Conservation (phyloP, 179 eudicot genomes). For the Vitellaria paradoxa region DNA sequence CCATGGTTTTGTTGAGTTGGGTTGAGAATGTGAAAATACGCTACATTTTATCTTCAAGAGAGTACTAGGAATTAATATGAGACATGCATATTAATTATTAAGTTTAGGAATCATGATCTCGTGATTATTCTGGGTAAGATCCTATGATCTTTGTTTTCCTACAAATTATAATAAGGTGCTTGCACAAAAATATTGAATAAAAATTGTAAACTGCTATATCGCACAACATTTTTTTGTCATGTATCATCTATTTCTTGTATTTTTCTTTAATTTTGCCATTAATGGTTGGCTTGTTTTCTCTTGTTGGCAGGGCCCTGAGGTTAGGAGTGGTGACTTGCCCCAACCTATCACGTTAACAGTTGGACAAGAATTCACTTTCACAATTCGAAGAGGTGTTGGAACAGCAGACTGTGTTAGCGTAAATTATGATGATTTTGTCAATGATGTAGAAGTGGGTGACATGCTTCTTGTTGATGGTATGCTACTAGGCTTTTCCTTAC, state of each 20-base stretch:
- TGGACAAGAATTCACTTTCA: conserved; percentile 73
- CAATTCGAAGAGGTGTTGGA: conserved; percentile 76
- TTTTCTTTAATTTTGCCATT: background rate
- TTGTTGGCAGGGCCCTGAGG: conserved; percentile 72
- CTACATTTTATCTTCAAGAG: too few species aligned
- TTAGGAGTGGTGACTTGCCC: conserved; percentile 84
- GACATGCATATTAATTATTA: too few species aligned
- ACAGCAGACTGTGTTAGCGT: conserved; percentile 66
- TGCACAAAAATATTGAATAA: too few species aligned
- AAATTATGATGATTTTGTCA: conserved; percentile 78
- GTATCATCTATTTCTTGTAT: background rate
- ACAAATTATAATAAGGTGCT: background rate
- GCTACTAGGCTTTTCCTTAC: background rate
- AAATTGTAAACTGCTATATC: background rate
- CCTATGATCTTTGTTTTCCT: background rate
- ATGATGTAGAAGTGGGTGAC: conserved; percentile 77
- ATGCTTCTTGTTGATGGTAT: conserved; percentile 83
- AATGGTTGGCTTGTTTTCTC: conserved; percentile 8
- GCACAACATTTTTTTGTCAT: background rate
- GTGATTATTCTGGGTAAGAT: too few species aligned
- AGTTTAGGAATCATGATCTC: background rate
- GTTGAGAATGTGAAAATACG: too few species aligned
- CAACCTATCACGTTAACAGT: conserved; percentile 53
- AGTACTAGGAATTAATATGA: too few species aligned
- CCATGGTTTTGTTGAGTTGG: too few species aligned